A percentile compares a stretch with the other conserved stretches of the same genome.
phyloP scores from a whole-genome alignment of 2,329 filamentous ascomycete genomes.

The Verticillium isaacii region DNA sequence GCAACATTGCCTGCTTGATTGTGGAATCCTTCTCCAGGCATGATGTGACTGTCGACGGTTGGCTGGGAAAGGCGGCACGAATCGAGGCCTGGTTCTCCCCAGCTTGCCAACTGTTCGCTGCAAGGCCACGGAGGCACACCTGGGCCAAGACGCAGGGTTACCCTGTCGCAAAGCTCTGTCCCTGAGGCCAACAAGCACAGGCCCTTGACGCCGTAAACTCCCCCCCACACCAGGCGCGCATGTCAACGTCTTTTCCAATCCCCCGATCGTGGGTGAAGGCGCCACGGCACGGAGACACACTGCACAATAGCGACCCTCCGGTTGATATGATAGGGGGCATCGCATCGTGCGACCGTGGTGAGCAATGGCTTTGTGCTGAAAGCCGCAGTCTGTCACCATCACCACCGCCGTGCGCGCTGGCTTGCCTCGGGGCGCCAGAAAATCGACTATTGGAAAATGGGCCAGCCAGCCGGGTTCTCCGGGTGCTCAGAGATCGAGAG shows the following conservation, averaged over 20 bases:
- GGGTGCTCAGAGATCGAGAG: not conserved
- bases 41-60: not conserved
- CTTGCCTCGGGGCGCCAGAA: no score
- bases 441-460: no score
- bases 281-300: not conserved
- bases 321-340: not conserved
- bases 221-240: no score
- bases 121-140: not conserved
- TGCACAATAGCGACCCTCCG: no score
- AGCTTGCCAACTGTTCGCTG: not conserved
- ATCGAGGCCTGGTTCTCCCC: not conserved
- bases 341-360: not conserved
- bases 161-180: not conserved
- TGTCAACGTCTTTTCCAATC: no score
- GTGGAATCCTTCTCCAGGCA: not conserved
- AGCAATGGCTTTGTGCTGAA: not conserved
- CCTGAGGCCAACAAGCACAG: not conserved
- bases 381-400: not conserved
- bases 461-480: not conserved
- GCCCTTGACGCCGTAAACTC: no score
- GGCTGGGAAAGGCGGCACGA: not conserved
- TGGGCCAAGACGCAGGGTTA: not conserved
- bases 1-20: not conserved
- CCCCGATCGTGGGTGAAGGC: not conserved
- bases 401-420: not conserved